Conservation (phyloP, 805 yeast species). For the Kuraishia molischiana region DNA sequence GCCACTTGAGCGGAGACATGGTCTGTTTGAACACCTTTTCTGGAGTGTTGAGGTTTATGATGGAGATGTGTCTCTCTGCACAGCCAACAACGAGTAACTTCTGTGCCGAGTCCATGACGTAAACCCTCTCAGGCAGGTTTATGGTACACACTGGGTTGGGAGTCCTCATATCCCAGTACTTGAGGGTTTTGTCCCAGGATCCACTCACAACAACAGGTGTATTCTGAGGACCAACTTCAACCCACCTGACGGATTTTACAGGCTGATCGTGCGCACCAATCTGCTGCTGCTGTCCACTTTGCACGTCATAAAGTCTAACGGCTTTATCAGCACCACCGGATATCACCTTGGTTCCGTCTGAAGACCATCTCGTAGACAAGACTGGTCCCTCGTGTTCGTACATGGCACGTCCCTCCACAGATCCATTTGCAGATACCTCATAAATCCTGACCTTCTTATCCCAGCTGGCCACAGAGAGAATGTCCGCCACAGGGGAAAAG, state of each 20-base stretch:
- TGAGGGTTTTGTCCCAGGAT: slow-evolving; percentile 92
- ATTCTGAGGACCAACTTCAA: slow-evolving; percentile 77
- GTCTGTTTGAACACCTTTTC: slow-evolving; percentile 66
- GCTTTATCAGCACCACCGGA: slow-evolving; percentile 90
- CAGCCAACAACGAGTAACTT: slow-evolving; percentile 86
- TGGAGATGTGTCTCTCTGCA: slow-evolving; percentile 76
- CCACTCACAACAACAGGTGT: slow-evolving; percentile 82
- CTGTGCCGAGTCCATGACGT: slow-evolving; percentile 76
- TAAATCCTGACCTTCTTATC: slow-evolving; percentile 90
- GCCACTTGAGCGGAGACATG: slow-evolving; percentile 79
- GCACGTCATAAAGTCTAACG: slow-evolving; percentile 74
- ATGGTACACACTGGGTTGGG: slow-evolving; percentile 76
- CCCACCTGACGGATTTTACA: slow-evolving; percentile 65
- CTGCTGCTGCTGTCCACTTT: slow-evolving; percentile 72
- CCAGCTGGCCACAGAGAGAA: slow-evolving; percentile 82
- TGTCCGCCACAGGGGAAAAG: slow-evolving; percentile 81
- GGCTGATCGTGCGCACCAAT: slow-evolving; percentile 82
- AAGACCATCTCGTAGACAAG: slow-evolving; percentile 69
- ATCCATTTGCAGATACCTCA: slow-evolving; percentile 70
- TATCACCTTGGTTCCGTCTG: slow-evolving; percentile 79
- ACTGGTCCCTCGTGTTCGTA: slow-evolving; percentile 90
- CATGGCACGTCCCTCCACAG: slow-evolving; percentile 79
- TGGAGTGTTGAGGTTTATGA: slow-evolving; percentile 77
- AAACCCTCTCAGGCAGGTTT: slow-evolving; percentile 82
- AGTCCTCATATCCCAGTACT: slow-evolving; percentile 90